Percentiles rank a stretch among this genome's conserved stretches.
phyloP scores from a whole-genome alignment of 179 eudicot genomes.

The Amaranthus tricolor region DNA sequence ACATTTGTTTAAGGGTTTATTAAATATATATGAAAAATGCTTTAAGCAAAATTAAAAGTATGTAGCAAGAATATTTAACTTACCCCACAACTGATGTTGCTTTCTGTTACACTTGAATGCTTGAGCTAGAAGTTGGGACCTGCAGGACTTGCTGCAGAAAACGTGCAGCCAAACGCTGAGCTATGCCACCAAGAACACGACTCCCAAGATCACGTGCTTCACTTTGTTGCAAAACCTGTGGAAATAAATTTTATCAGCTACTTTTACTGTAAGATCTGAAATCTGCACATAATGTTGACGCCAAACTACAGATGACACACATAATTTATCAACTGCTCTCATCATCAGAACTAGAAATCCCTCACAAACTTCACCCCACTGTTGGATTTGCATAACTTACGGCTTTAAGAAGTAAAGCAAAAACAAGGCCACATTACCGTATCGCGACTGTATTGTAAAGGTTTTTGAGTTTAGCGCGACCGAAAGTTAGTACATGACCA shows the following conservation, averaged over 20 bases:
- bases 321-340: background rate
- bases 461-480: no score
- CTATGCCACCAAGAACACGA: slow-evolving; percentile 82
- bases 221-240: slow-evolving; percentile 82
- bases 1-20: background rate
- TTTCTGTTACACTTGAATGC: slow-evolving; percentile 16
- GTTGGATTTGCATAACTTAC: no score
- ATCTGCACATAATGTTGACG: background rate
- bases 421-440: no score
- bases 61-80: background rate
- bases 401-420: no score
- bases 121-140: slow-evolving; percentile 42
- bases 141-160: slow-evolving; percentile 88
- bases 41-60: background rate
- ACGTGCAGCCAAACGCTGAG: slow-evolving; percentile 95
- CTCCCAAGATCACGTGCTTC: slow-evolving; percentile 87
- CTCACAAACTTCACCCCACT: no score
- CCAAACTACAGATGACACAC: background rate
- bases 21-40: background rate
- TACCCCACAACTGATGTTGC: slow-evolving; percentile 11
- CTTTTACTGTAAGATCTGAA: background rate
- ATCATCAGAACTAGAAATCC: background rate
- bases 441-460: no score
- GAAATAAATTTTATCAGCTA: slow-evolving; percentile 9
- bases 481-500: no score